Percentiles rank a stretch among this genome's conserved stretches.
Conservation (phyloP, 2,329 filamentous ascomycete species). For the Aschersonia sp. region DNA sequence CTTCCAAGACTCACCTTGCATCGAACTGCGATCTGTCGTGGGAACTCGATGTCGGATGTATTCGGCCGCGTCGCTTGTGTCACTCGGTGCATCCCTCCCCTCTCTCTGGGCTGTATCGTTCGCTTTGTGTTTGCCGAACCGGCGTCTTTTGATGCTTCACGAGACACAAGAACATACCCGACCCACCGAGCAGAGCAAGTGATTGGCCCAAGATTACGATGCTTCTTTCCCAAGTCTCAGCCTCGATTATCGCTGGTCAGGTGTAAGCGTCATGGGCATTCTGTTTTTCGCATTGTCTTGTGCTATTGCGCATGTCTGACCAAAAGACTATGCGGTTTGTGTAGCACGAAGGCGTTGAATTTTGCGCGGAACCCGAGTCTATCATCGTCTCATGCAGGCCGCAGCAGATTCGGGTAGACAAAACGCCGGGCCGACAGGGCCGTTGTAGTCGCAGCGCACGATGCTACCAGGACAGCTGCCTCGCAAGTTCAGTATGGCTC, state of each 20-base stretch:
- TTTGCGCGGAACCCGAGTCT: too few species aligned
- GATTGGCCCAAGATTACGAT: not conserved
- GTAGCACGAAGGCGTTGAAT: too few species aligned
- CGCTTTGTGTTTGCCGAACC: not conserved
- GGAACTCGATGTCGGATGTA: not conserved
- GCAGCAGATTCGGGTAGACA: not conserved
- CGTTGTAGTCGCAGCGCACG: not conserved
- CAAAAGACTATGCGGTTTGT: not conserved
- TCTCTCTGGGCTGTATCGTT: not conserved
- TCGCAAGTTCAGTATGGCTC: not conserved
- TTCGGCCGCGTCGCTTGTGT: not conserved
- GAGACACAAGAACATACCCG: not conserved
- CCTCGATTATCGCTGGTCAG: not conserved
- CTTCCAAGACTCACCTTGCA: too few species aligned
- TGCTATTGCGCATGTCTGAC: not conserved
- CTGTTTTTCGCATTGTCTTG: not conserved
- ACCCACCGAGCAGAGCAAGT: not conserved
- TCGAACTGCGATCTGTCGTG: too few species aligned
- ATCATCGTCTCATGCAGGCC: not conserved
- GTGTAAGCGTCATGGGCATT: not conserved
- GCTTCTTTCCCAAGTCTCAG: not conserved
- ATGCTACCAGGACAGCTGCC: not conserved
- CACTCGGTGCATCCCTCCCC: not conserved
- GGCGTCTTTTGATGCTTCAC: not conserved
- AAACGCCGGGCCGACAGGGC: not conserved